These are phyloP conservation scores for Penicillium bovifimosum DNA, from an alignment of 495 filamentous ascomycete genomes.

Conservation along the genomic window DNA sequence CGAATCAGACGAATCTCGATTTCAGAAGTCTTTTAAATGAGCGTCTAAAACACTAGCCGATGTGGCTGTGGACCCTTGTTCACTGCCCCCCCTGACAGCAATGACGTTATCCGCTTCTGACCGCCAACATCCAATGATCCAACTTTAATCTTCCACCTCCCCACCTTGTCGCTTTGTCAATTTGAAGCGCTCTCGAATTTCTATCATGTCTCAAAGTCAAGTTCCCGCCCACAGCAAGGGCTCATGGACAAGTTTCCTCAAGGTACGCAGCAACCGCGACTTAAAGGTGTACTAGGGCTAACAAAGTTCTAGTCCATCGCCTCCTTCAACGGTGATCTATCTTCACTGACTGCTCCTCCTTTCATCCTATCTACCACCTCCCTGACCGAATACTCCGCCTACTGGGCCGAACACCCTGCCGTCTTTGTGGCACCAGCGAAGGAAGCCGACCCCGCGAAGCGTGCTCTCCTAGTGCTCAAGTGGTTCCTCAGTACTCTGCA, in stretches of 20 bases:
- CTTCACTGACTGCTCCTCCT: slow-evolving; percentile 87
- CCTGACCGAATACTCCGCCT: slow-evolving; percentile 89
- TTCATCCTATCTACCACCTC: slow-evolving; percentile 93
- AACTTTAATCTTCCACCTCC: not conserved
- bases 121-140: slow-evolving; percentile 16
- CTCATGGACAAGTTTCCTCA: slow-evolving; percentile 52
- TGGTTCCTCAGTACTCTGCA: slow-evolving; percentile 97
- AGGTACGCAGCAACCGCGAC: slow-evolving; percentile 27
- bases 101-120: slow-evolving; percentile 26
- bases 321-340: slow-evolving; percentile 93
- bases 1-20: too few species aligned
- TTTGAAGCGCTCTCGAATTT: too few species aligned
- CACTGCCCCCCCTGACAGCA: slow-evolving; percentile 1
- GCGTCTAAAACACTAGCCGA: not conserved
- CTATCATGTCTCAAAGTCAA: slow-evolving; percentile 28
- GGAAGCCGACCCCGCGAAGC: slow-evolving; percentile 75
- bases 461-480: slow-evolving; percentile 82
- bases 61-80: slow-evolving; percentile 12
- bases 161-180: slow-evolving; percentile 1
- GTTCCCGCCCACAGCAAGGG: slow-evolving; percentile 41
- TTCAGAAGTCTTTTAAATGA: too few species aligned
- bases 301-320: slow-evolving; percentile 67
- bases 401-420: slow-evolving; percentile 92
- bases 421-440: slow-evolving; percentile 80
- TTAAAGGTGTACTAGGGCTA: not conserved